Evolutionary conservation across 176 grass and related monocot genomes (phyloP).

Genomic region (Musa itinerans): DNA sequence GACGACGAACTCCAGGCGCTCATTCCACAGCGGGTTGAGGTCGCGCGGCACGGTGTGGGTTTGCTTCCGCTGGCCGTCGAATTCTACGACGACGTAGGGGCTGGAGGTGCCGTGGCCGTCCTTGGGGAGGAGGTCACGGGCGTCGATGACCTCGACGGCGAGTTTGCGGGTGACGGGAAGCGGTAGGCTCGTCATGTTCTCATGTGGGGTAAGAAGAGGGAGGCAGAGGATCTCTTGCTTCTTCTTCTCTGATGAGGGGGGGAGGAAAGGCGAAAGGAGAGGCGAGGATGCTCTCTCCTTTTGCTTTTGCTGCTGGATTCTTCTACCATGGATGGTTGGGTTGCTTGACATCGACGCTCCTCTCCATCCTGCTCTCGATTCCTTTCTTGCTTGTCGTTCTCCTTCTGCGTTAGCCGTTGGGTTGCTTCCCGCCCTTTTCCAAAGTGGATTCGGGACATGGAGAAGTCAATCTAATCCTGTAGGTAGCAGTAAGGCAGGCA

Average conservation of each 20-base stretch:
- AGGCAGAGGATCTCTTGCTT: constrained; percentile 6
- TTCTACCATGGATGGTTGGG: constrained; percentile 12
- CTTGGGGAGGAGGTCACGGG: constrained; percentile 71
- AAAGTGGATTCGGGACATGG: constrained; percentile 8
- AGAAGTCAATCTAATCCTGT: background rate
- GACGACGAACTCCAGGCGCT: constrained; percentile 65
- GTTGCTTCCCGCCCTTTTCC: constrained; percentile 21
- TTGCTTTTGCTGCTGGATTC: background rate
- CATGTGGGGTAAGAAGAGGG: background rate
- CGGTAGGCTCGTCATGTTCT: constrained; percentile 36
- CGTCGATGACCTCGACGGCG: constrained; percentile 74
- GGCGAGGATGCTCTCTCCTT: no score
- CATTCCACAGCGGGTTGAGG: constrained; percentile 68
- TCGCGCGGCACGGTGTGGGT: constrained; percentile 57
- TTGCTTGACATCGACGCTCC: background rate
- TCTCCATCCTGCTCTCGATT: background rate
- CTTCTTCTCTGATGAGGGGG: constrained; percentile 15
- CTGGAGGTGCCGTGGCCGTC: constrained; percentile 78
- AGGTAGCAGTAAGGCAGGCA: no score
- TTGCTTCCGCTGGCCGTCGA: constrained; percentile 75
- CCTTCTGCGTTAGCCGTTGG: background rate
- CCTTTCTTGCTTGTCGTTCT: background rate
- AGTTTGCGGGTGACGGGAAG: constrained; percentile 32
- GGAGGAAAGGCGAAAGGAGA: background rate
- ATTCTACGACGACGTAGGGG: constrained; percentile 63